A percentile compares a stretch with the other conserved stretches of the same genome.
Conservation (phyloP, 2,329 filamentous ascomycete species). For the Ambrosiella cleistominuta region DNA sequence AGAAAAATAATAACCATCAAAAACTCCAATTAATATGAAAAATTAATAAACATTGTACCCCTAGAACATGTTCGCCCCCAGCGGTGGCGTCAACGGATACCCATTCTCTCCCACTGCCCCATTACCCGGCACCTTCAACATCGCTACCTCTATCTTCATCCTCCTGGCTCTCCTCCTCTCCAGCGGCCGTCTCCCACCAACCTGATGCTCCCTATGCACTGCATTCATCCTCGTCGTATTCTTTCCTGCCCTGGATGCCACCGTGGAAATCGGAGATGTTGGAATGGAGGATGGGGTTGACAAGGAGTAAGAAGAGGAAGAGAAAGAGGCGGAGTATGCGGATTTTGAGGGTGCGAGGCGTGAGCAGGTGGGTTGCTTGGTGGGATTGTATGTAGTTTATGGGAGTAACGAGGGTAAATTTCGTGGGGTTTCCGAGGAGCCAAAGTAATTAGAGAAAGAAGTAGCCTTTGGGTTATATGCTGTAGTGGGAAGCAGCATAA, state of each 20-base stretch:
- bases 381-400: no score
- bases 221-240: no score
- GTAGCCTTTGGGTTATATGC: not conserved
- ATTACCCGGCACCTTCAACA: not conserved
- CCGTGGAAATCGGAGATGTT: no score
- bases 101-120: not conserved
- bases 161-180: not conserved
- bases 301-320: no score
- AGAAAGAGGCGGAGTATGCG: no score
- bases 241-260: no score
- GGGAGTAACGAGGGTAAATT: not conserved
- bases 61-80: slow-evolving; percentile 1
- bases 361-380: no score
- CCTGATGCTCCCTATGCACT: no score
- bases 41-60: not conserved
- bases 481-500: not conserved
- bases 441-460: not conserved
- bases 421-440: not conserved
- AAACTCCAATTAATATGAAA: not conserved
- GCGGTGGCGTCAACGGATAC: not conserved
- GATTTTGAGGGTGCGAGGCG: no score
- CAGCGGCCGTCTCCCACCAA: no score
- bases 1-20: no score
- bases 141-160: not conserved
- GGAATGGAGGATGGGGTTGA: no score